Base-by-base conservation (phyloP, 441 rosid genomes). In the Lepidium campestre region DNA sequence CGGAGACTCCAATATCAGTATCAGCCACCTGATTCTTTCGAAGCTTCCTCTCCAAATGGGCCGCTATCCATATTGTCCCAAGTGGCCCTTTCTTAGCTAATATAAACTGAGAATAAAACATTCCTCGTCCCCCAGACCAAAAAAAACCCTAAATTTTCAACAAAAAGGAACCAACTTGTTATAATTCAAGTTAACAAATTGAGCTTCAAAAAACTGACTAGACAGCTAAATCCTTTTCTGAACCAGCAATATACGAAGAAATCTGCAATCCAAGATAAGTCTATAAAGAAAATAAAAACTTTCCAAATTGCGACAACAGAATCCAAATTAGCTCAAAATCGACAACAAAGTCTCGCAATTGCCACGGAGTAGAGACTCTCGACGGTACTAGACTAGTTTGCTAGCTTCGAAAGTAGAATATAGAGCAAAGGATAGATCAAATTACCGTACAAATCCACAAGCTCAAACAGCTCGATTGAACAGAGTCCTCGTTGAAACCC, bases 81-180 rank as follows among this genome's bases (percentile, higher is more conserved):
- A 95, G 81, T 55, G 99, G 99, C 66, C 99, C 99, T 84, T 95
- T 95, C 93, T 95, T 95, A 60, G 99, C 99, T 90, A 95, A 80
- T 75, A 95, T 95, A 75, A 95, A 95, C 82, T 95, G 99, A 47
- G 99, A 92, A 75, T 95, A 95, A 80, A 95, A 95, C 99, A 95
- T 95, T 58, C 76, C 74, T 71, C 78, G 46, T 69, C 62, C 59
- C 41, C 80, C 56, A 64, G 10, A 37, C 52, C 60, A 11, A 44
- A n/a, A 7, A 25, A 65, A 80, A 32, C 72, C 81, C 78, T 79
- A 79, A 45, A 25, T 44, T 41, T 74, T 50, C 49, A 65, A 36
- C 71, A 57, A 61, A 52, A 65, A 56, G 68, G 70, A 63, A 61
- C 50, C 25, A 65, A 64, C 72, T 72, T 61, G 57, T 49, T 20